Base-by-base conservation (phyloP, 1,284 basidiomycete species). In the Trichosporon coremiiforme region DNA sequence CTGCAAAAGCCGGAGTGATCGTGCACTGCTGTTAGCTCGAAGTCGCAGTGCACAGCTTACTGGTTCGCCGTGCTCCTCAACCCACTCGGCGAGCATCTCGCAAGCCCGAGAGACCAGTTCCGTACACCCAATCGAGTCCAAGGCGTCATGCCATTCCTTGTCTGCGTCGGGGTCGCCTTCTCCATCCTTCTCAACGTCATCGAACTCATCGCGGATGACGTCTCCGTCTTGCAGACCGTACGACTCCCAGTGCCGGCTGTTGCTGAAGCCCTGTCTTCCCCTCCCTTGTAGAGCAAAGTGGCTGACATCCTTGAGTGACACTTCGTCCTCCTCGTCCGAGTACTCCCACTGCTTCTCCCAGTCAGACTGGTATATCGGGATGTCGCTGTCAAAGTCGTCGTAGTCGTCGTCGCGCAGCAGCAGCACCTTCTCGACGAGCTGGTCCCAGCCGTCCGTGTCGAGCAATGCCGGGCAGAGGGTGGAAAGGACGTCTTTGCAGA, bases 291-390 rank as follows among this genome's bases (percentile, higher is more conserved):
- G 17, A 2, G 17, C 17, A 7, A 62, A 6, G 15, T 33, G 15
- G 57, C 7, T n/a, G 29, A 33, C 31, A n/a, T 33, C 31, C 3
- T 62, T 17, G 29, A 35, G 15, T 1, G 57, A 4, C 13, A n/a
- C 17, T 13, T 62, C 57, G 35, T 62, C 57, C 57, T 62, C 57
- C 57, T 62, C 57, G 29, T 33, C 29, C 15, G 57, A 62, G 57
- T 33, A 33, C 17, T 62, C 57, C 57, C 57, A 62, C 17, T 62
- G 57, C 57, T 62, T 62, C 29, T 62, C 57, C 57, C 57, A 62
- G 5, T 62, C 29, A 4, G 13, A 17, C 7, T 62, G 57, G 17
- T 15, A 62, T 15, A 62, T 33, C 15, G 57, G 57, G 17, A 62
- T n/a, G 31, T 62, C 57, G 5, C 3, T 17, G 31, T 62, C 57